These are phyloP conservation scores for Melocanna baccifera DNA, from an alignment of 176 grass and related monocot genomes.

Conservation along the genomic window DNA sequence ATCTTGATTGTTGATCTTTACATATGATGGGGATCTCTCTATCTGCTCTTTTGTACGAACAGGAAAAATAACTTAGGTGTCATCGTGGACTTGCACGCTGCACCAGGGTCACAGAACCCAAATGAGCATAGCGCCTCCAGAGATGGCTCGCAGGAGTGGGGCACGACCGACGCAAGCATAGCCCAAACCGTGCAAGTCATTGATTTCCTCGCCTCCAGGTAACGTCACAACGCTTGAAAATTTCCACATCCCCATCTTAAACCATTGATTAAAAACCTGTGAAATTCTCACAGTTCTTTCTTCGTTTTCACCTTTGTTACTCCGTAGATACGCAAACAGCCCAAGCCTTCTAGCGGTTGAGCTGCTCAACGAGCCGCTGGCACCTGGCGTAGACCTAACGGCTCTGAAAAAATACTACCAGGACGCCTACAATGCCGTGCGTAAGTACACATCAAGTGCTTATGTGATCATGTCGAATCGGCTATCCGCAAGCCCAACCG, in stretches of 20 bases:
- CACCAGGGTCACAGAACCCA: constrained; percentile 50
- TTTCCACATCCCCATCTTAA: no score
- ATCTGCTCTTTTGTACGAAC: not conserved
- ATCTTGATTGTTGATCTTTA: not conserved
- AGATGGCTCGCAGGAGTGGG: constrained; percentile 32
- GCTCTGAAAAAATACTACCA: constrained; percentile 61
- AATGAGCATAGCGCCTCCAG: constrained; percentile 41
- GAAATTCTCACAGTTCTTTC: no score
- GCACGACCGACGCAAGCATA: no score
- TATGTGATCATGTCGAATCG: constrained; percentile 81
- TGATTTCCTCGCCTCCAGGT: no score
- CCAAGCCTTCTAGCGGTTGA: constrained; percentile 51
- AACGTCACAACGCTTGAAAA: no score
- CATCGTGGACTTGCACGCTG: constrained; percentile 50
- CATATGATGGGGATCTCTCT: not conserved
- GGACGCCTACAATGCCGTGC: constrained; percentile 51
- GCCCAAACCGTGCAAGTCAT: no score
- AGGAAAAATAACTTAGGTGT: constrained; percentile 49
- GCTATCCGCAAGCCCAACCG: not conserved
- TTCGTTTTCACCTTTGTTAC: no score
- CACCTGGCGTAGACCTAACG: constrained; percentile 27
- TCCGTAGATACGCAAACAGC: constrained; percentile 45
- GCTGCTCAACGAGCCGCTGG: constrained; percentile 69
- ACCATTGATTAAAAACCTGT: no score
- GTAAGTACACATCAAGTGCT: constrained; percentile 37